Base-by-base conservation (phyloP, 768 basidiomycete genomes). In the Gymnopilus dilepis region DNA sequence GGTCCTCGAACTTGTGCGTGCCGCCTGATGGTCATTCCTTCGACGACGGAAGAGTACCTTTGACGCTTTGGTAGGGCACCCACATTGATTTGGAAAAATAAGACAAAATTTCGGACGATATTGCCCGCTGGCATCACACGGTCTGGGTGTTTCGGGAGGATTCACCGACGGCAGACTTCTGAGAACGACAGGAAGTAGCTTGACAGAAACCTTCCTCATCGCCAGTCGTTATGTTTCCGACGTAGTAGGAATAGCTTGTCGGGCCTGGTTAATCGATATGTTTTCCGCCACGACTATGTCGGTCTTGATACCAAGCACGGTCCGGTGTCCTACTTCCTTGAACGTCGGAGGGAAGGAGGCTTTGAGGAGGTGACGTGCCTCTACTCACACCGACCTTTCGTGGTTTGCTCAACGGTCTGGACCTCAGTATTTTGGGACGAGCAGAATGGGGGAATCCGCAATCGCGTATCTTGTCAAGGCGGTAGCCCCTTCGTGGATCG, bases 1-100 rank as follows among this genome's bases (percentile, higher is more conserved):
- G 37, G 6, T 53, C 31, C 52, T 55, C 21, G 34, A 19, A 31
- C 17, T 55, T 47, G 34, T 30, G 37, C 21, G 34, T 30, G 37
- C 21, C 43, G 53, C 53, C 45, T 54, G 47, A 11, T 31, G 13
- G n/a, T 31, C 12, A 42, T 59, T 41, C 37, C 34, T 59, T 22
- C 24, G 24, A 45, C 59, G 59, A 60, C 33, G 38, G 45, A 24
- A 17, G 54, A 53, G 59, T 54, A 38, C 42, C 45, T n/a, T 52
- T 55, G 53, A 43, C 43, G 43, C n/a, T 47, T 47, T 9, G 15
- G 43, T 53, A 22, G 42, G 13, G 43, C 24, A 19, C 15, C 1
- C 6, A 12, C 0, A 26, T 26, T 45, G 17, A n/a, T 17, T 8
- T 12, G 24, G 45, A 24, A 37, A 17, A 28, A 48, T 26, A 48